These are phyloP conservation scores for Ichthyophonus hoferi DNA, from an alignment of 208 protist genomes.

Conservation along the genomic window DNA sequence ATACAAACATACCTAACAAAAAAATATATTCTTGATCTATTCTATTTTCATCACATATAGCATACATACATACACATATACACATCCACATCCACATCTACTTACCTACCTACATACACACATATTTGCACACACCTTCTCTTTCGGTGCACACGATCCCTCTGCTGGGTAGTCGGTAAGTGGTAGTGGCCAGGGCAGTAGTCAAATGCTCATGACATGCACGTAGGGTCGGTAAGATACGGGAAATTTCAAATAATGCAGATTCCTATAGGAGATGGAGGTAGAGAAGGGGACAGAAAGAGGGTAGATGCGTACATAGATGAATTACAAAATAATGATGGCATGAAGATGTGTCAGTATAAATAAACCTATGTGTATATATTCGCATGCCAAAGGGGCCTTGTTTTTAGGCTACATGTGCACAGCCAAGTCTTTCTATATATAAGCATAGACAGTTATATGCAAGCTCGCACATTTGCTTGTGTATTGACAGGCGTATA, in stretches of 20 bases:
- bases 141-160: not conserved
- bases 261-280: not conserved
- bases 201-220: not conserved
- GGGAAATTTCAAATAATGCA: not conserved
- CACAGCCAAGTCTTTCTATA: no score
- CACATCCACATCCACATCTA: not conserved
- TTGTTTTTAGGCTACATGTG: no score
- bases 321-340: no score
- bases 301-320: not conserved
- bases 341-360: no score
- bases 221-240: not conserved
- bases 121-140: not conserved
- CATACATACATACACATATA: not conserved
- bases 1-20: not conserved
- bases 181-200: not conserved
- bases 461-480: no score
- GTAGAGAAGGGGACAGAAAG: not conserved
- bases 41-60: no score
- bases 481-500: no score
- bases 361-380: no score
- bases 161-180: not conserved
- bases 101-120: not conserved
- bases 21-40: no score
- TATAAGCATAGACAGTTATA: no score
- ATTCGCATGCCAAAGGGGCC: no score